Base-by-base conservation (phyloP, 2,329 filamentous ascomycete genomes). In the Botryotinia globosa region DNA sequence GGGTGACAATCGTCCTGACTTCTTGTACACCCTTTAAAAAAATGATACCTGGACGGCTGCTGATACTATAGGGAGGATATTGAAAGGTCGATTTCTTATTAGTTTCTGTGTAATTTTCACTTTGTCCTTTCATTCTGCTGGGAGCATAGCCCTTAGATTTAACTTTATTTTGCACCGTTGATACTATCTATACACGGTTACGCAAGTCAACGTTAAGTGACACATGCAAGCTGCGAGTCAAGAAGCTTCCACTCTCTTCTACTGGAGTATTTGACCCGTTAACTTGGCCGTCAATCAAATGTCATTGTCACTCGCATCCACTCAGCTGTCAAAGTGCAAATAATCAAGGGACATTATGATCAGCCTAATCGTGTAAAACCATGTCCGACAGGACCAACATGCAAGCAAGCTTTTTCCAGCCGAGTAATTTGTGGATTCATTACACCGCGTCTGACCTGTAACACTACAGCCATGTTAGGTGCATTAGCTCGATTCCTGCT, bases 1-100 rank as follows among this genome's bases (percentile, higher is more conserved):
- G 77, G 93, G 93, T 1, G 93, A 96, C 81, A 84, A 84, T 81
- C 85, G 88, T 72, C 90, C 91, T 0, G 89, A 92, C 78, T 94
- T 94, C 78, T 79, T 90, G 58, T 94, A 94, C 80, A 91, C 87
- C 0, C 79, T 90, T 71, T 91, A 66, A 77, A 54, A 18, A 29
- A 44, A 6, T 32, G 18, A 42, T 42, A 39, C 20, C 29, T 34
- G 4, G 32, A 59, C 67, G 10, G 25, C 39, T 61, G 32, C n/a
- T 29, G 22, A 39, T 29, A 2, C 7, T 20, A 25, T 5, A 22
- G 18, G 12, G 20, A 45, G 10, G n/a, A 51, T 62, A 70, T 37
- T 16, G 32, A 51, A 32, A 32, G 45, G 22, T 22, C 20, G 22
- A 22, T 12, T 20, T 65, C 10, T 64, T 45, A 18, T 42, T 70